Base-by-base conservation (phyloP, 306 rosid genomes). In the Trifolium fragiferum region DNA sequence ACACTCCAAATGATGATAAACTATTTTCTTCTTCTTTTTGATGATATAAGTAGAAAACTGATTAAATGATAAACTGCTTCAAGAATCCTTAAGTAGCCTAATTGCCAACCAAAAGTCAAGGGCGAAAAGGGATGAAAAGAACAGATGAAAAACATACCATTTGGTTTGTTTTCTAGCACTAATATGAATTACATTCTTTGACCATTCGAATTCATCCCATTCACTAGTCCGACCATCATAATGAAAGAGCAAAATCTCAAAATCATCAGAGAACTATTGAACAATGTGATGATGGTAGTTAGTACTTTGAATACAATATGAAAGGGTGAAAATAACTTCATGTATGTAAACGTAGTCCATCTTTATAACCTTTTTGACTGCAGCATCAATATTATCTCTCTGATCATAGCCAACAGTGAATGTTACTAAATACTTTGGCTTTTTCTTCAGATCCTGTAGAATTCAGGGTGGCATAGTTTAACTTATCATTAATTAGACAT, bases 131-230 rank as follows among this genome's bases (percentile, higher is more conserved):
- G 55, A 46, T 7, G 54, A 75, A 13, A 35, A 43, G 37, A 9
- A 81, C 68, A 78, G 75, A 43, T 13, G 81, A 82, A 80, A 58
- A 75, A 57, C 43, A 23, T 68, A 46, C 80, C 82, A 53, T 74
- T 75, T 80, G 12, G 98, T 89, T 82, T 94, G 97, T 79, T 81
- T 94, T 89, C 61, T 87, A 64, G 83, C 86, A 67, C 90, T 90
- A 51, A 94, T 84, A 86, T 94, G 98, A 61, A 94, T 91, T 78
- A 85, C 95, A 76, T 47, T 82, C 87, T 59, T 93, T 72, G 98
- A 94, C 98, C 98, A 94, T 81, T 94, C 95, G 81, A 80, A 91
- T 72, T 83, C 72, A 79, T 94, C 97, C 98, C 98, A 94, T 78
- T 90, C 97, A 73, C 82, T 91, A 66, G 88, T 84, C 70, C 84